Percentiles rank a stretch among this genome's conserved stretches.
Conservation (phyloP, 345 rosid genomes). For the Geranium brycei region DNA sequence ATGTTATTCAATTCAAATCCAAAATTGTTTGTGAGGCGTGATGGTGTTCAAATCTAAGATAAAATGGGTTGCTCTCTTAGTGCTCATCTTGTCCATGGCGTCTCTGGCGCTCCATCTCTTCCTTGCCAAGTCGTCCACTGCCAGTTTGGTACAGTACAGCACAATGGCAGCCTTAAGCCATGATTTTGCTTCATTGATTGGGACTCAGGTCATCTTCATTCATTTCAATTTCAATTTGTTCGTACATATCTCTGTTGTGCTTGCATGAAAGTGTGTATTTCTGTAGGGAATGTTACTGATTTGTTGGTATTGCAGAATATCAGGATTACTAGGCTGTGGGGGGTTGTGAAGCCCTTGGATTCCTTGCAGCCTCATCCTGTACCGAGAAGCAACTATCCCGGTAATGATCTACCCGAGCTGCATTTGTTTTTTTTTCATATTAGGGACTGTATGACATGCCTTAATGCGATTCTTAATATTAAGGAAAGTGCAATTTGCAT, state of each 20-base stretch:
- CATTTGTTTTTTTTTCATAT: background rate
- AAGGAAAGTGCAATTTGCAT: background rate
- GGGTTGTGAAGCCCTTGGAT: slow-evolving; percentile 50
- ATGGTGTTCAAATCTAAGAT: slow-evolving; percentile 85
- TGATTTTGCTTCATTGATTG: slow-evolving; percentile 23
- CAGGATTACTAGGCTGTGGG: slow-evolving; percentile 68
- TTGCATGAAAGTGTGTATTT: background rate
- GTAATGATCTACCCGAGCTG: slow-evolving; percentile 30
- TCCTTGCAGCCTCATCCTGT: slow-evolving; percentile 84
- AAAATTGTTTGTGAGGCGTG: background rate
- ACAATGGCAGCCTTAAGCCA: slow-evolving; percentile 41
- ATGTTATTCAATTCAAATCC: background rate
- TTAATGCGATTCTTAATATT: background rate
- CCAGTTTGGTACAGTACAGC: slow-evolving; percentile 37
- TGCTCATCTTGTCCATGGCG: slow-evolving; percentile 57
- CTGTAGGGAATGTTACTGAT: background rate
- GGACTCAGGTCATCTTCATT: slow-evolving; percentile 26
- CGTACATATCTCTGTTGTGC: background rate
- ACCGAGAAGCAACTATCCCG: slow-evolving; percentile 63
- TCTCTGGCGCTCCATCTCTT: slow-evolving; percentile 75
- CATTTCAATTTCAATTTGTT: background rate
- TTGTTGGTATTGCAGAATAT: slow-evolving; percentile 24
- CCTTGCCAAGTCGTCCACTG: slow-evolving; percentile 59
- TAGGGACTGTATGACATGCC: no score
- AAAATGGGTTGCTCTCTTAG: slow-evolving; percentile 75